Evolutionary conservation across 225 moss, liverwort and hornwort species (phyloP).

Genomic region (Bryoerythrophyllum caledonicum): DNA sequence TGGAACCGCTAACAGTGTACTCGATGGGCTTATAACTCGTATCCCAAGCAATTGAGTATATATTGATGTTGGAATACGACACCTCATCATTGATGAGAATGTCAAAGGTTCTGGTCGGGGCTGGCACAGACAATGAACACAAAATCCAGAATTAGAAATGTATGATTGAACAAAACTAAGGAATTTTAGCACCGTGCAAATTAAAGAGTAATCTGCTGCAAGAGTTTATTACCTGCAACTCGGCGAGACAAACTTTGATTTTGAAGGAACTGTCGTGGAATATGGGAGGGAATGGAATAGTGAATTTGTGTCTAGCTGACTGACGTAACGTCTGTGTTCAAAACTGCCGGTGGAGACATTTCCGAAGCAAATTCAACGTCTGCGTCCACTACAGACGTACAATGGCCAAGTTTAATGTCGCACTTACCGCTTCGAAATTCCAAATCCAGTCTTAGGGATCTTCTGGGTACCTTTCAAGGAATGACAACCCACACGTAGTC

Average conservation of each 20-base stretch:
- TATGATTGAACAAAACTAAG: not conserved
- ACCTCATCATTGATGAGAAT: conserved; percentile 11
- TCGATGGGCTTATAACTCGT: conserved; percentile 16
- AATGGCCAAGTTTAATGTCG: conserved; percentile 22
- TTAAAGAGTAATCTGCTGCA: not conserved
- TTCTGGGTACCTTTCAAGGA: conserved; percentile 28
- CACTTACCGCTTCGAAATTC: not conserved
- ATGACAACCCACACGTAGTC: not conserved
- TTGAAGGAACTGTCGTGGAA: too few relatives aligned
- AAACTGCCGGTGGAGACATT: conserved; percentile 30
- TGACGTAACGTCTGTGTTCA: too few relatives aligned
- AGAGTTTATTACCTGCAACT: conserved; percentile 23
- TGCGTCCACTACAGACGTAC: not conserved
- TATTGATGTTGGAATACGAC: not conserved
- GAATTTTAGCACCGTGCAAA: too few relatives aligned
- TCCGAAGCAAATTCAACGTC: conserved; percentile 31
- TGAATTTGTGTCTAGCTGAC: rapidly evolving
- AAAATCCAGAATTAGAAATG: conserved; percentile 14
- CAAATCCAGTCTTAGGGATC: too few relatives aligned
- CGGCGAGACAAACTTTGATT: conserved; percentile 32
- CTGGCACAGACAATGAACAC: conserved; percentile 10
- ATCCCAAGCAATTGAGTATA: too few relatives aligned
- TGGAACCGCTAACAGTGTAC: not conserved
- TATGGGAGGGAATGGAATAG: too few relatives aligned
- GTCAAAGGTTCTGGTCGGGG: not conserved